Evolutionary conservation across 176 grass and related monocot genomes (phyloP), one percentile per base, ranked within the genome.

Genomic region (Melocanna baccifera): DNA sequence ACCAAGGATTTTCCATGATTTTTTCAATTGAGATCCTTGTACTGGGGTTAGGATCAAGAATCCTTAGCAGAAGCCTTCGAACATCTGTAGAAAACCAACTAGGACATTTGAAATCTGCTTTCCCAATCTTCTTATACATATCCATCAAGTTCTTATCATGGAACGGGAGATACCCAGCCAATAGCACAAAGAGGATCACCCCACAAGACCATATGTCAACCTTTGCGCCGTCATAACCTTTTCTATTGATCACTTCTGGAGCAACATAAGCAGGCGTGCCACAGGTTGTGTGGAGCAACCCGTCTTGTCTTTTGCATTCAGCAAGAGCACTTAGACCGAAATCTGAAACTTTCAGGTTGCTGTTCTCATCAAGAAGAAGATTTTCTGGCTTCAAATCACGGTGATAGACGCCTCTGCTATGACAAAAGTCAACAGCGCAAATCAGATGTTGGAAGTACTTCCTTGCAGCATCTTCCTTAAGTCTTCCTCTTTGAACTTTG

Each of bases 201-300:
- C 97, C 97, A 32, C 97, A 99, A 1, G 97, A 99, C 97, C 97
- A 99, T 43, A 99, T 94, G 64, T 99, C 97, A 4, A 93, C 91
- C 91, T 96, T 99, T 15, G 91, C 93, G 11, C 97, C 93, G 8
- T 96, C 93, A 84, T 99, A 99, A 32, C 93, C 97, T 81, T 89
- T 96, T 69, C 93, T 91, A 7, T 83, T 94, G 47, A 99, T 99
- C 3, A 99, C 97, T 59, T 99, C 97, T 0, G 97, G 97, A 16
- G 97, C 91, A 88, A 99, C 97, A 80, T 99, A 96, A 22, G 97
- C 97, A 34, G 97, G 97, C 0, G 97, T 99, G 71, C 97, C 97
- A 22, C 97, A 99, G 6, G 97, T 96, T 15, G 97, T 99, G 86
- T 96, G 97, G 12, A 99, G 93, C 61, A 99, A 57, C 1, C 97